These are phyloP conservation scores for Pseudogymnoascus sp. DNA, from an alignment of 2,329 filamentous ascomycete genomes.

Conservation along the genomic window DNA sequence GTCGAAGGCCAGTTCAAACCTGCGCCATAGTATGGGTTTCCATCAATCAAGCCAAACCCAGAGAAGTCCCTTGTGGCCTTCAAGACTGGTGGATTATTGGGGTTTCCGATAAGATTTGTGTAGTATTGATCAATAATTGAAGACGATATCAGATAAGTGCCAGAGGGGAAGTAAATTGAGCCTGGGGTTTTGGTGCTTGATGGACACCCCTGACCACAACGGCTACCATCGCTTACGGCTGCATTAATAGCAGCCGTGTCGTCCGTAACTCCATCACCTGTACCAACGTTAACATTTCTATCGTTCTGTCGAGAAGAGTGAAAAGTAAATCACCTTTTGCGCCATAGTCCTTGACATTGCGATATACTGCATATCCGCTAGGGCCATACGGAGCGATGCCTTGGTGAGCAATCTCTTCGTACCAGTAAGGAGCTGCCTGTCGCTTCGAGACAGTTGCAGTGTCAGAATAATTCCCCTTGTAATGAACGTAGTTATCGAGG, in stretches of 20 bases:
- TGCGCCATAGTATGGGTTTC: conserved; percentile 66
- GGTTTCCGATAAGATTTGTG: conserved; percentile 23
- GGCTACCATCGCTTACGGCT: conserved; percentile 18
- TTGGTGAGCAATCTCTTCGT: conserved; percentile 19
- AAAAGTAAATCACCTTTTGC: conserved; percentile 40
- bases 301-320: background rate
- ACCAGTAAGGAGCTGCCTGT: conserved; percentile 17
- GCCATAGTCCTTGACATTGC: conserved; percentile 19
- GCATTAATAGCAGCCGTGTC: conserved; percentile 79
- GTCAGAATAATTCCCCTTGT: background rate
- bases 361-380: conserved; percentile 16
- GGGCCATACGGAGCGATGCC: conserved; percentile 18
- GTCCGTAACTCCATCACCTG: conserved; percentile 54
- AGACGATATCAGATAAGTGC: conserved; percentile 27
- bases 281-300: background rate
- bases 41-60: conserved; percentile 78
- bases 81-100: conserved; percentile 14
- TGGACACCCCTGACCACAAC: conserved; percentile 23
- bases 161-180: conserved; percentile 48
- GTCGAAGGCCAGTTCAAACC: conserved; percentile 67
- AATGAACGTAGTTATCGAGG: background rate
- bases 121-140: conserved; percentile 20
- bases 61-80: conserved; percentile 50
- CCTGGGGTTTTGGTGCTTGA: conserved; percentile 43
- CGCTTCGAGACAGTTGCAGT: background rate